A percentile compares a stretch with the other conserved stretches of the same genome.
phyloP scores from a whole-genome alignment of 495 filamentous ascomycete genomes.

The Echria macrotheca region DNA sequence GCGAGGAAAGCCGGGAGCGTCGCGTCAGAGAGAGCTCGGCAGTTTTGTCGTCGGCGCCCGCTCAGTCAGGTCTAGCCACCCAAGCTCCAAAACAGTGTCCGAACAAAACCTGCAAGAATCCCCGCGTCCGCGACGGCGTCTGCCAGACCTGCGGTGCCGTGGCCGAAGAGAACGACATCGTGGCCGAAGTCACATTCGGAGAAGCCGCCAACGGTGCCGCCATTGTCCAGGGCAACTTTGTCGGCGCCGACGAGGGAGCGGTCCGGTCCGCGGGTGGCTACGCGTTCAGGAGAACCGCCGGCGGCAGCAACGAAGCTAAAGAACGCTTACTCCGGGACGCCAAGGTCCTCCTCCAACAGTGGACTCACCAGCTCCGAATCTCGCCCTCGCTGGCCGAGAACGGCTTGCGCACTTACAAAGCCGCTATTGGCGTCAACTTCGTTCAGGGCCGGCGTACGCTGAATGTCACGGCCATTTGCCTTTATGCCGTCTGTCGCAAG shows the following conservation, averaged over 20 bases:
- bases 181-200: conserved; percentile 84
- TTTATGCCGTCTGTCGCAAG: conserved; percentile 80
- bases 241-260: conserved; percentile 71
- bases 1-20: conserved; percentile 21
- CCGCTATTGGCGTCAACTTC: conserved; percentile 73
- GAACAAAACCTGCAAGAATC: conserved; percentile 25
- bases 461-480: conserved; percentile 75
- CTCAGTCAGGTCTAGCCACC: neutral
- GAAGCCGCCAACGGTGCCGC: conserved; percentile 78
- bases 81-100: conserved; percentile 1
- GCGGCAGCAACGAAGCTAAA: conserved; percentile 45
- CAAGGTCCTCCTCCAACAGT: conserved; percentile 38
- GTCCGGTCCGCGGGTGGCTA: conserved; percentile 39
- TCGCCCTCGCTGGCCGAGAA: conserved; percentile 53
- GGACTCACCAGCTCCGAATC: conserved; percentile 48
- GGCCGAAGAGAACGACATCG: conserved; percentile 76
- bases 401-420: conserved; percentile 68
- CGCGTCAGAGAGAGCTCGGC: conserved; percentile 22
- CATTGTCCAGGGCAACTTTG: conserved; percentile 81
- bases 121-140: conserved; percentile 48
- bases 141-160: conserved; percentile 82
- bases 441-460: conserved; percentile 81
- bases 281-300: conserved; percentile 33
- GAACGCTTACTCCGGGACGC: conserved; percentile 67
- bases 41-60: conserved; percentile 8